phyloP scores from a whole-genome alignment of 164 flowering plant genomes.

The Stephania japonica region DNA sequence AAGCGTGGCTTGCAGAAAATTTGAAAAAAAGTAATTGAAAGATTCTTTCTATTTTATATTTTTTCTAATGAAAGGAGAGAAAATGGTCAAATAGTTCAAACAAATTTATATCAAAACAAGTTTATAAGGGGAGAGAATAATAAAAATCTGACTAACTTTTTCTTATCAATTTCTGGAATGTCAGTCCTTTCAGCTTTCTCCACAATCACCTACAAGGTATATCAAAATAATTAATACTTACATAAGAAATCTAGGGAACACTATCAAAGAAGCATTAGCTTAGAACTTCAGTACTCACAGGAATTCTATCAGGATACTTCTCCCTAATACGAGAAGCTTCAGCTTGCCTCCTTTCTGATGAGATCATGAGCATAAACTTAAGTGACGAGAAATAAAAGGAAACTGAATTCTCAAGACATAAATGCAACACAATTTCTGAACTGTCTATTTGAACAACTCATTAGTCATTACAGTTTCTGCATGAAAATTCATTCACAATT shows the following conservation, averaged over 20 bases:
- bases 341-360: slow-evolving; percentile 74
- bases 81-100: background rate
- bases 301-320: slow-evolving; percentile 86
- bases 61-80: background rate
- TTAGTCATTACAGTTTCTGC: background rate
- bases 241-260: background rate
- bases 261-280: background rate
- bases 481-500: background rate
- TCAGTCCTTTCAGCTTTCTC: slow-evolving; percentile 83
- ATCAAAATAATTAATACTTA: no score
- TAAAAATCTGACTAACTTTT: slow-evolving; percentile 50
- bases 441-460: no score
- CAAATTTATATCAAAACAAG: background rate
- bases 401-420: background rate
- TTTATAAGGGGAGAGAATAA: background rate
- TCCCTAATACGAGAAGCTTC: slow-evolving; percentile 83
- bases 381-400: background rate
- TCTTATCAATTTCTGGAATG: slow-evolving; percentile 87
- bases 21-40: background rate
- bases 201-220: slow-evolving; percentile 58
- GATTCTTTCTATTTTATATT: background rate
- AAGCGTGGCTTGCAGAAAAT: background rate
- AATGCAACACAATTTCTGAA: background rate
- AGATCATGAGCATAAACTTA: slow-evolving; percentile 4
- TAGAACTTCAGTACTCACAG: slow-evolving; percentile 31